phyloP scores from a whole-genome alignment of 345 rosid species.

The Erysimum cheiranthoides region DNA sequence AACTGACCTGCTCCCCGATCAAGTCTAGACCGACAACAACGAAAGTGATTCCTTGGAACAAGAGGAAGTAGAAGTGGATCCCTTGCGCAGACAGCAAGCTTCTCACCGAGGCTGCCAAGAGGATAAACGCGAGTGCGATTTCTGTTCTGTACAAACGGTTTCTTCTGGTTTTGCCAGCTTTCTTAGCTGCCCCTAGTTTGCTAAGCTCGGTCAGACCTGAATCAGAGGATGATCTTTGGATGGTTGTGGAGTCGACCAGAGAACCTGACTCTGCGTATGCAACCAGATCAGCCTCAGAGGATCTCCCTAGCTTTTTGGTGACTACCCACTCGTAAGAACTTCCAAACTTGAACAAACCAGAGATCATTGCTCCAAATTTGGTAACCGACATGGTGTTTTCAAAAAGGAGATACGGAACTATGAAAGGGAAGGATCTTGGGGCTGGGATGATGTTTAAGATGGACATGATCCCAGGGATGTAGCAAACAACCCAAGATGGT shows the following conservation, averaged over 20 bases:
- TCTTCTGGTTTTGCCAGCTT: conserved; percentile 50
- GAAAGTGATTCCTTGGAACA: conserved; percentile 86
- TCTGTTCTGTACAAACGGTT: conserved; percentile 80
- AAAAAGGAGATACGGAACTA: conserved; percentile 90
- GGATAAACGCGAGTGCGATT: conserved; percentile 74
- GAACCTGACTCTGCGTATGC: conserved; percentile 68
- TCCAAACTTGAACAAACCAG: conserved; percentile 79
- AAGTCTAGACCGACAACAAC: conserved; percentile 86
- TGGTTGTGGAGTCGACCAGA: conserved; percentile 45
- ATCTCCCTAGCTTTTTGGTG: conserved; percentile 88
- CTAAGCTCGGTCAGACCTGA: conserved; percentile 69
- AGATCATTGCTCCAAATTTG: conserved; percentile 96
- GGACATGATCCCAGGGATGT: conserved; percentile 82
- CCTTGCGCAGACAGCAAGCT: conserved; percentile 91
- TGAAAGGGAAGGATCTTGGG: conserved; percentile 86
- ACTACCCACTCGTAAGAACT: conserved; percentile 95
- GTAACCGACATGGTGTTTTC: conserved; percentile 99
- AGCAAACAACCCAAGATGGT: conserved; percentile 94
- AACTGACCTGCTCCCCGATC: conserved; percentile 90
- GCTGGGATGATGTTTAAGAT: conserved; percentile 77
- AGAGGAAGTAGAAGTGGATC: conserved; percentile 84
- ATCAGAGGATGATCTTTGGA: conserved; percentile 69
- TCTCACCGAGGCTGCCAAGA: conserved; percentile 71
- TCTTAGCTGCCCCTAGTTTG: conserved; percentile 62
- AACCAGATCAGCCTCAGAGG: conserved; percentile 89